A percentile compares a stretch with the other conserved stretches of the same genome.
Evolutionary conservation across 345 rosid species (phyloP).

Genomic region (Barbarea vulgaris): DNA sequence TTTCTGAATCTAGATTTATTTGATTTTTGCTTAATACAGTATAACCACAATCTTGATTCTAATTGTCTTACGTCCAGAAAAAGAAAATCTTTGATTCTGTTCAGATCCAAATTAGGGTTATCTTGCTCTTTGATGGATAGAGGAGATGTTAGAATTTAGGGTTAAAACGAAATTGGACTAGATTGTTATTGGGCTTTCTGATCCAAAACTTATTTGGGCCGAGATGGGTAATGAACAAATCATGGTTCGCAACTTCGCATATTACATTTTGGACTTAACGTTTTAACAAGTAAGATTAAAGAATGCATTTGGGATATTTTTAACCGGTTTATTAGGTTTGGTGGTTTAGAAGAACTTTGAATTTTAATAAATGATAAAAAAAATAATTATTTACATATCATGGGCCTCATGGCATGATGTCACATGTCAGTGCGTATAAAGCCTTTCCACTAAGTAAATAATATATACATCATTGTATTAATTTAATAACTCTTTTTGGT

Average conservation of each 20-base stretch:
- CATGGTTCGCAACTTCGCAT: not conserved
- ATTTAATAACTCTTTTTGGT: constrained; percentile 16
- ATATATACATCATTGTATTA: not conserved
- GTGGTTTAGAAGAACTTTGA: not conserved
- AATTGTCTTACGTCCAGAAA: not conserved
- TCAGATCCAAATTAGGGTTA: not conserved
- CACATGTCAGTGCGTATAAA: constrained; percentile 25
- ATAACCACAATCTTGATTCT: constrained; percentile 16
- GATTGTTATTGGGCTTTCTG: not conserved
- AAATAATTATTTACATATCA: not conserved
- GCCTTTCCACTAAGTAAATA: constrained; percentile 13
- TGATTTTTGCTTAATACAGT: not conserved
- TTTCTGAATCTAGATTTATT: not conserved
- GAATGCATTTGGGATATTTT: not conserved
- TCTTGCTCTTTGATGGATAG: not conserved
- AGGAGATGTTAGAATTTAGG: not conserved
- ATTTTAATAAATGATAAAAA: not conserved
- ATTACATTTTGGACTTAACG: not conserved
- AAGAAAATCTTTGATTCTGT: not conserved
- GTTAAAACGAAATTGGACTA: not conserved
- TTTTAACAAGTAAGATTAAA: not conserved
- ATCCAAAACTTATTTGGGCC: constrained; percentile 6
- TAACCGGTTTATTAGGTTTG: not conserved
- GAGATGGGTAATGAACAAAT: not conserved
- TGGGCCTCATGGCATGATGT: not conserved